Conservation (phyloP, 2,329 filamentous ascomycete genomes). For the Colletotrichum acutatum region DNA sequence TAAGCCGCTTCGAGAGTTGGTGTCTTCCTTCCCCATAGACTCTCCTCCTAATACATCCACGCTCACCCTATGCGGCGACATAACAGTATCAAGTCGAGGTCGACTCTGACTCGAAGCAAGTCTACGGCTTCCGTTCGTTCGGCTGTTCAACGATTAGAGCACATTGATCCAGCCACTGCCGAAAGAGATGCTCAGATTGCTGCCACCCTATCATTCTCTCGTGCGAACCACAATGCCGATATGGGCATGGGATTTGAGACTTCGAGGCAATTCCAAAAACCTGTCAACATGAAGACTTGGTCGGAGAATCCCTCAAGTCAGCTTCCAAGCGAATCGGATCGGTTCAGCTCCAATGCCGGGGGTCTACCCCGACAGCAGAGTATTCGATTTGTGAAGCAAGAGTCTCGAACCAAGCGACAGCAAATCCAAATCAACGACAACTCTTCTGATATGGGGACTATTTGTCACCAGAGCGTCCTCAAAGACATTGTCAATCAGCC, state of each 20-base stretch:
- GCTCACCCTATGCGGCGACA: conserved; percentile 58
- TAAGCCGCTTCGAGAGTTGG: conserved; percentile 4
- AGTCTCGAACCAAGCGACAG: conserved; percentile 18
- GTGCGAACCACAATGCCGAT: conserved; percentile 56
- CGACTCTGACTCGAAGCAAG: conserved; percentile 61
- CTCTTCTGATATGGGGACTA: not conserved
- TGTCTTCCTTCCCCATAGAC: not conserved
- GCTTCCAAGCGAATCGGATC: conserved; percentile 35
- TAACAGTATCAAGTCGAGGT: conserved; percentile 58
- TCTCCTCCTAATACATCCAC: conserved; percentile 1
- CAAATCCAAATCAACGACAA: not conserved
- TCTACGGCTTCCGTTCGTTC: conserved; percentile 54
- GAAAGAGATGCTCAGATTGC: conserved; percentile 71
- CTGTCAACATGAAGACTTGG: not conserved
- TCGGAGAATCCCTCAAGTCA: not conserved
- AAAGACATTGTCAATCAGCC: conserved; percentile 3
- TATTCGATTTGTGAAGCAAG: conserved; percentile 60
- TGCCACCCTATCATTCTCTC: conserved; percentile 68
- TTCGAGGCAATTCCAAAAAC: not conserved
- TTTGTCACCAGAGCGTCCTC: conserved; percentile 8
- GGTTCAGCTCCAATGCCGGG: conserved; percentile 21
- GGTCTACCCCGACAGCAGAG: conserved; percentile 60
- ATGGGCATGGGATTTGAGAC: conserved; percentile 44
- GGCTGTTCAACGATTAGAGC: conserved; percentile 55
- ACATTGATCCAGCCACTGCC: conserved; percentile 60